phyloP scores from a whole-genome alignment of 2,329 filamentous ascomycete species.

The Leptosphaerulina australis region DNA sequence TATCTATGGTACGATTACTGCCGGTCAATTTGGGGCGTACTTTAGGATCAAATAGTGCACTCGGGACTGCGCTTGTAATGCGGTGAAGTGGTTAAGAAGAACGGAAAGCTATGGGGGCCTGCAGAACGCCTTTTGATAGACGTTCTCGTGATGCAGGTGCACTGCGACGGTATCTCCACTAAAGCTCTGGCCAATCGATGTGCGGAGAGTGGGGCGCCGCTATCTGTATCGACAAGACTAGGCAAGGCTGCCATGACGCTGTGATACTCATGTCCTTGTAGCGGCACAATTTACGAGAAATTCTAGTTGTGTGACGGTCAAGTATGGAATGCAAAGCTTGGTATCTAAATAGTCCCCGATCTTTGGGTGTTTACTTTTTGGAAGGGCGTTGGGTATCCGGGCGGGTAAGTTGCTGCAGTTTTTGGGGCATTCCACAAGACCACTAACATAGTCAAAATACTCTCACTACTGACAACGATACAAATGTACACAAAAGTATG shows the following conservation, averaged over 20 bases:
- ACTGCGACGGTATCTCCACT: background rate
- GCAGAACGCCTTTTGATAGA: background rate
- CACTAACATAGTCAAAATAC: no score
- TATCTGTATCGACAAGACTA: background rate
- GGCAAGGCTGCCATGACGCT: conserved; percentile 1
- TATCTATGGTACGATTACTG: background rate
- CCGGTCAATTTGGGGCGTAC: background rate
- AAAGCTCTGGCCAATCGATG: conserved; percentile 9
- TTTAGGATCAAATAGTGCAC: no score
- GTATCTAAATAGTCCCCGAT: no score
- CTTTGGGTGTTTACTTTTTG: no score
- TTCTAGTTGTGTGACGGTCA: conserved; percentile 1
- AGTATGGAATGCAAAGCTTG: background rate
- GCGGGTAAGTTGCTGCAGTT: no score
- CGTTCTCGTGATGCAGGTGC: background rate
- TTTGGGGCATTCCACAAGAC: no score
- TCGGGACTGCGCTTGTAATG: no score
- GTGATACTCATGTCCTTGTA: conserved; percentile 5
- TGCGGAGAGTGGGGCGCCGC: conserved; percentile 2
- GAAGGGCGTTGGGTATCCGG: no score
- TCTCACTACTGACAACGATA: no score
- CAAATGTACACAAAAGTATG: no score
- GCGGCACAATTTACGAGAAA: background rate
- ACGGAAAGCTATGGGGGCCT: background rate
- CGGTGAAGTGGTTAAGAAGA: no score